phyloP scores from a whole-genome alignment of 441 rosid species.

The Geranium incanum region DNA sequence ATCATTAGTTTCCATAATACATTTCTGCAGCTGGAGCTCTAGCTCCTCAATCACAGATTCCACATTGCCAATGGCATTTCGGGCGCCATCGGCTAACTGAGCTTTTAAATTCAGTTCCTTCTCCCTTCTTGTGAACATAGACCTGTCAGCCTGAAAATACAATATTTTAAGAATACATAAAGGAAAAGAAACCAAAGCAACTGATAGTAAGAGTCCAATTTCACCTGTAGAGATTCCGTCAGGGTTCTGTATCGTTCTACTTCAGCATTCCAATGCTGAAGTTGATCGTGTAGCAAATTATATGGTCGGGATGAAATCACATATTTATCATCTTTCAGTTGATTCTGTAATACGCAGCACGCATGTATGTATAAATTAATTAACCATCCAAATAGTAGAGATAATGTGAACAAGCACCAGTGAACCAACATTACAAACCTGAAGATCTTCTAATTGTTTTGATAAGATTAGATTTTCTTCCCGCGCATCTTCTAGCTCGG shows the following conservation, averaged over 20 bases:
- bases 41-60: slow-evolving; percentile 67
- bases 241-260: slow-evolving; percentile 51
- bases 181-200: slow-evolving; percentile 21
- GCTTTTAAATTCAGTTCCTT: slow-evolving; percentile 62
- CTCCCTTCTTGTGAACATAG: slow-evolving; percentile 65
- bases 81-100: slow-evolving; percentile 68
- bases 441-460: slow-evolving; percentile 63
- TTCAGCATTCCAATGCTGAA: slow-evolving; percentile 74
- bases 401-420: slow-evolving; percentile 15
- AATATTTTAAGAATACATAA: slow-evolving; percentile 26
- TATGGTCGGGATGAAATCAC: slow-evolving; percentile 62
- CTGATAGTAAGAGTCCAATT: slow-evolving; percentile 21
- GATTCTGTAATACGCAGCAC: slow-evolving; percentile 44
- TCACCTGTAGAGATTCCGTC: slow-evolving; percentile 66
- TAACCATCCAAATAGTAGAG: slow-evolving; percentile 10
- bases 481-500: slow-evolving; percentile 73
- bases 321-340: slow-evolving; percentile 73
- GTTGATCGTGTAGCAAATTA: slow-evolving; percentile 65
- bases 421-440: slow-evolving; percentile 40
- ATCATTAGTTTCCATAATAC: slow-evolving; percentile 75
- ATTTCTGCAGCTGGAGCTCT: slow-evolving; percentile 66
- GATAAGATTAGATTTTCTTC: slow-evolving; percentile 57
- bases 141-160: slow-evolving; percentile 67
- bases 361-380: neutral
- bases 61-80: slow-evolving; percentile 37